Percentiles rank a stretch among this genome's conserved stretches.
Evolutionary conservation across 2,329 filamentous ascomycete genomes (phyloP).

Genomic region (Ophiostoma novo-ulmi): DNA sequence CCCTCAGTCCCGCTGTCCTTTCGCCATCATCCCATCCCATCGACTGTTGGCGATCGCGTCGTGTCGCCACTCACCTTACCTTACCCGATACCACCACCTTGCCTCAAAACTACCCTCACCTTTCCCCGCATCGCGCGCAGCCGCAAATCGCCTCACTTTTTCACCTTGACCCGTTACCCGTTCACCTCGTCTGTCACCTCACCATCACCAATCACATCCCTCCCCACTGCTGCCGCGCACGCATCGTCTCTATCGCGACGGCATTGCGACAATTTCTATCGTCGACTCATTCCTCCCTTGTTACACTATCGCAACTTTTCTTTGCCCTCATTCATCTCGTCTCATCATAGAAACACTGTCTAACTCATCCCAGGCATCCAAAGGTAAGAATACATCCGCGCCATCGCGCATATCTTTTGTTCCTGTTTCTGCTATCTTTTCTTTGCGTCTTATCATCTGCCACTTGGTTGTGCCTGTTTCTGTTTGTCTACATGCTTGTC

Average conservation of each 20-base stretch:
- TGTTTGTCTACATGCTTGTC: background rate
- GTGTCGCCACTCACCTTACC: background rate
- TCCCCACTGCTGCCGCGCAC: background rate
- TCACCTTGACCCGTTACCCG: background rate
- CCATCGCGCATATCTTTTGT: background rate
- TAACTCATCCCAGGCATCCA: background rate
- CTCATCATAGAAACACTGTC: no score
- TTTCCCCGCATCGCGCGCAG: constrained; percentile 14
- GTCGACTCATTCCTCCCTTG: background rate
- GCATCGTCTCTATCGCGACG: background rate
- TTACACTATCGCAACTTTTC: background rate
- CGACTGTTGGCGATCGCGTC: background rate
- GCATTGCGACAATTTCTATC: background rate
- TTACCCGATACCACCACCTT: background rate
- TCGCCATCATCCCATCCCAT: background rate
- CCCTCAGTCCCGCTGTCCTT: background rate
- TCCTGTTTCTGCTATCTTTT: background rate
- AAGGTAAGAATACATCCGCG: constrained; percentile 12
- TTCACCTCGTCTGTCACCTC: background rate
- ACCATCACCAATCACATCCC: background rate
- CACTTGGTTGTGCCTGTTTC: background rate
- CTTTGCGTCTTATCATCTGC: background rate
- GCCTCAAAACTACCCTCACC: background rate
- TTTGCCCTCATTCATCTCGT: background rate
- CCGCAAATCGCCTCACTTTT: constrained; percentile 7